Evolutionary conservation across 2,329 filamentous ascomycete genomes (phyloP).

Genomic region (Thelonectria olida): DNA sequence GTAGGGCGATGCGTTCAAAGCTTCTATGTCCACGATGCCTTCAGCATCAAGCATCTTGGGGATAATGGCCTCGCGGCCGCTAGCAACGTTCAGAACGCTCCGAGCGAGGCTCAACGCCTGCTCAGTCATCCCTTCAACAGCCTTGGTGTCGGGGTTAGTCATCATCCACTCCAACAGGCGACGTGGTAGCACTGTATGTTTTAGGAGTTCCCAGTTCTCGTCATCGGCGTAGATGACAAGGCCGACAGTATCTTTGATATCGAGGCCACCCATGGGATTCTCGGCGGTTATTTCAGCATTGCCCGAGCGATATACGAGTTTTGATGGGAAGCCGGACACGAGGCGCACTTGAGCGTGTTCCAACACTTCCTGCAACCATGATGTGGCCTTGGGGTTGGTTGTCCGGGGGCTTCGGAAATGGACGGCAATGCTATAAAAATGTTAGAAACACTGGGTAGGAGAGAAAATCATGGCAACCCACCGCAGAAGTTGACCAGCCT

Average conservation of each 20-base stretch:
- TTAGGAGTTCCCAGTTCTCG: constrained; percentile 31
- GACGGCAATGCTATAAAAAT: constrained; percentile 23
- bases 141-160: constrained; percentile 26
- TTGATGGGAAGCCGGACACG: constrained; percentile 21
- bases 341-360: constrained; percentile 26
- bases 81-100: constrained; percentile 22
- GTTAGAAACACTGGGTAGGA: not conserved
- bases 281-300: not conserved
- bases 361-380: constrained; percentile 26
- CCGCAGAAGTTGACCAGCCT: constrained; percentile 32
- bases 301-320: constrained; percentile 24
- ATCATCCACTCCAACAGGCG: constrained; percentile 38
- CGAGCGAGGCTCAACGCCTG: constrained; percentile 27
- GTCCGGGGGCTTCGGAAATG: constrained; percentile 32
- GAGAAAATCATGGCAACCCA: not conserved
- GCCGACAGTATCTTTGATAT: constrained; percentile 22
- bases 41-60: constrained; percentile 8
- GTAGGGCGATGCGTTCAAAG: not conserved
- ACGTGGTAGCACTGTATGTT: constrained; percentile 28
- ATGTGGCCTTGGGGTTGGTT: constrained; percentile 10
- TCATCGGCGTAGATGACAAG: constrained; percentile 28
- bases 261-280: not conserved
- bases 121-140: constrained; percentile 19
- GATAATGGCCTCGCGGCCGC: constrained; percentile 2
- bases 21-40: constrained; percentile 1